A percentile compares a stretch with the other conserved stretches of the same genome.
Evolutionary conservation across 1,284 basidiomycete genomes (phyloP).

Genomic region (Sporisorium reilianum): DNA sequence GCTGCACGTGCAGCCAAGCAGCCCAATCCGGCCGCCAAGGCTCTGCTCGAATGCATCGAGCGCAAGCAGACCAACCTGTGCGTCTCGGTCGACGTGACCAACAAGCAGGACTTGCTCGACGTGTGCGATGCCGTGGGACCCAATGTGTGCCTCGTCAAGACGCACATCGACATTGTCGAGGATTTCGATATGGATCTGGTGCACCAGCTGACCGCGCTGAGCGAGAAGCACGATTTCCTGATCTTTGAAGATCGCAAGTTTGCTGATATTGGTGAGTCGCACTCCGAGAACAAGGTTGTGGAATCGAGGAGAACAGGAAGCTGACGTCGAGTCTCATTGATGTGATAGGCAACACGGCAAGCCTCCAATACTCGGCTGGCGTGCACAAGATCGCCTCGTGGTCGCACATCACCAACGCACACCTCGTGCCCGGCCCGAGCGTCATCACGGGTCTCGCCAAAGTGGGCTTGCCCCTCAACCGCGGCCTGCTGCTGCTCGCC

Average conservation of each 20-base stretch:
- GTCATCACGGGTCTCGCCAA: constrained; percentile 88
- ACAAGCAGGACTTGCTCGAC: constrained; percentile 81
- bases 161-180: constrained; percentile 94
- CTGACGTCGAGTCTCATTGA: no score
- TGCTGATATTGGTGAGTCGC: constrained; percentile 89
- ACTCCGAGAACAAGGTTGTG: not conserved
- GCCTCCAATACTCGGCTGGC: constrained; percentile 91
- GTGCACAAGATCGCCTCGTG: constrained; percentile 94
- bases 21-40: constrained; percentile 60
- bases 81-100: constrained; percentile 94
- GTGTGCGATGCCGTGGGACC: constrained; percentile 90
- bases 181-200: constrained; percentile 87
- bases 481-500: constrained; percentile 90
- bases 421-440: constrained; percentile 90
- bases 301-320: not conserved
- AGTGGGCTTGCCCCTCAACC: constrained; percentile 84
- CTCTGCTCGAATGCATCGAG: constrained; percentile 83
- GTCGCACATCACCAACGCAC: constrained; percentile 98
- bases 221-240: constrained; percentile 87
- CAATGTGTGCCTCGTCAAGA: constrained; percentile 95
- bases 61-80: constrained; percentile 92
- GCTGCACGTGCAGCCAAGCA: constrained; percentile 53
- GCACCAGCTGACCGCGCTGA: constrained; percentile 78
- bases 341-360: constrained; percentile 90
- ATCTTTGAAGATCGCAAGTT: constrained; percentile 99